Conservation (phyloP, 108 stramenopile species). For the Nitzschia sp. region DNA sequence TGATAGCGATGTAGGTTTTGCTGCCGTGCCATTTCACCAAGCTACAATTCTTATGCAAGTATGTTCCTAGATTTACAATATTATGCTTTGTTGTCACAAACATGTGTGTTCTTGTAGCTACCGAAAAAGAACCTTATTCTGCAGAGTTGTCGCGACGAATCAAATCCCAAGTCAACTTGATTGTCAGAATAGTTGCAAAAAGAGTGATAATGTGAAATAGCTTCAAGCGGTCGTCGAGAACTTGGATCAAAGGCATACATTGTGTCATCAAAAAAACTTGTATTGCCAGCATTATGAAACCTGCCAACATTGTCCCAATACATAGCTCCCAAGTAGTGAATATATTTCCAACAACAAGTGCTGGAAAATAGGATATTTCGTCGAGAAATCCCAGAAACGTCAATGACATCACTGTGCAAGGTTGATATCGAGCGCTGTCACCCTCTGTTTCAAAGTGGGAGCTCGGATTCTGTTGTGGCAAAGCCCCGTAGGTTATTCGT, state of each 20-base stretch:
- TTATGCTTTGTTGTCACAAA: too few relatives aligned
- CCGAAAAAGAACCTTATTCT: too few relatives aligned
- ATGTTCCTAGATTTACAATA: too few relatives aligned
- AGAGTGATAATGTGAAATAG: constrained; percentile 57
- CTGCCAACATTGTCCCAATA: constrained; percentile 63
- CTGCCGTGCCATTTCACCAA: too few relatives aligned
- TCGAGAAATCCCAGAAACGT: constrained; percentile 66
- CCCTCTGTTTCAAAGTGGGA: background rate
- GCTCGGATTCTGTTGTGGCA: background rate
- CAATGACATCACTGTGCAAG: constrained; percentile 50
- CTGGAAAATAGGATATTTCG: constrained; percentile 75
- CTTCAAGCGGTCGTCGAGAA: constrained; percentile 52
- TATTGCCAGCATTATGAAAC: constrained; percentile 51
- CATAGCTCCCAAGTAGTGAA: constrained; percentile 62
- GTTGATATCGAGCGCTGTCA: constrained; percentile 3
- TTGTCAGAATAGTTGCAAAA: constrained; percentile 65
- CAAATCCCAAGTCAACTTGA: constrained; percentile 6
- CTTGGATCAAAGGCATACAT: constrained; percentile 58
- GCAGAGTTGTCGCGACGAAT: too few relatives aligned
- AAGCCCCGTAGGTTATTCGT: background rate
- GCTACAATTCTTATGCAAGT: too few relatives aligned
- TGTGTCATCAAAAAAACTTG: constrained; percentile 43
- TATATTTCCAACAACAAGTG: constrained; percentile 58
- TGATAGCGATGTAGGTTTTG: too few relatives aligned
- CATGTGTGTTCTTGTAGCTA: too few relatives aligned